Evolutionary conservation across 2,329 filamentous ascomycete genomes (phyloP), one percentile per base, ranked within the genome.

Genomic region (Fusarium sp.): DNA sequence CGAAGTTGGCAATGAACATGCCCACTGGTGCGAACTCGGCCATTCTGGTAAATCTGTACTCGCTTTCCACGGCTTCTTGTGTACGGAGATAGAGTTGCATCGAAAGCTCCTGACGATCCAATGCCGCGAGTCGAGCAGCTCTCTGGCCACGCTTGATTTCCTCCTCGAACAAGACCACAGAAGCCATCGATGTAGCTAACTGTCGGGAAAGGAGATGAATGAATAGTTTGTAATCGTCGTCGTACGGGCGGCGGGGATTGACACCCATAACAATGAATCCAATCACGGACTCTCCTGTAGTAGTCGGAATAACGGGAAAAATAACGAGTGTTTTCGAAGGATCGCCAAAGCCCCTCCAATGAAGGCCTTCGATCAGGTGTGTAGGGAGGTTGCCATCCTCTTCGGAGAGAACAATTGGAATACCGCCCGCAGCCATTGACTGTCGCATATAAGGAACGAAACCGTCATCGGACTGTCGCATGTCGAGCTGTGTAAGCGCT

Each of bases 1-100:
- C 78, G 1, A 87, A 84, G 73, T 93, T 87, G n/a, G 92, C 91
- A 69, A 96, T 94, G 76, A 95, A 95, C 80, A 96, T 90, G 27
- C 92, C 93, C 2, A 94, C 92, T 0, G 92, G 92, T 0, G 92
- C 91, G 67, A 93, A 92, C 74, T 94, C 92, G 4, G 92, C 92
- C 91, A 96, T 94, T 44, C 92, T 85, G 1, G 91, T 93, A 75
- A 96, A 96, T 59, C 90, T 90, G 32, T 91, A 90, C 76, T 96
- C 92, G 75, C 88, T 88, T 72, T 90, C 87, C 41, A 85, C 82
- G 1, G 87, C 86, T 71, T 90, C 86, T 69, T 87, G 84, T 1
- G 87, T 89, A 32, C 86, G 81, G 19, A 90, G 83, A 43, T 89
- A 88, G 15, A 96, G 83, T 75, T 95, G 90, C 75, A 92, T 86